These are phyloP conservation scores for Thalassiosira oceanica DNA, from an alignment of 352 stramenopile species.

Conservation along the genomic window DNA sequence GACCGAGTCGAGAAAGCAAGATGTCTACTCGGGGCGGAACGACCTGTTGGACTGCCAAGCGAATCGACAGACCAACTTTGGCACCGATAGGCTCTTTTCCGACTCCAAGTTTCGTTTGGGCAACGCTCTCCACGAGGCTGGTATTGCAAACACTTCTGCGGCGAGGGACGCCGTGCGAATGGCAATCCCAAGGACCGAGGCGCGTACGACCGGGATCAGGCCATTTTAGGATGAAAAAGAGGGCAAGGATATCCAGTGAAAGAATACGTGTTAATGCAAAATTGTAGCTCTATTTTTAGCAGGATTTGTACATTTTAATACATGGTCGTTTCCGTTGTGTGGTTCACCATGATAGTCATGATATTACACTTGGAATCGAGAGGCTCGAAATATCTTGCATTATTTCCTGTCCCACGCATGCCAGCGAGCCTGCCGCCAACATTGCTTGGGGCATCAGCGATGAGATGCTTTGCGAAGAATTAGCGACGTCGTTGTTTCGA, in stretches of 20 bases:
- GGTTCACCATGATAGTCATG: too few species aligned
- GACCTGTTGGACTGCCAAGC: conserved; percentile 46
- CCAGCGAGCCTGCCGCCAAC: conserved; percentile 24
- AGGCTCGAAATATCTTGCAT: conserved; percentile 22
- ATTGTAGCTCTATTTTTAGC: too few species aligned
- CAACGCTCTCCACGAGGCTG: conserved; percentile 43
- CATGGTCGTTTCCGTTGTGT: too few species aligned
- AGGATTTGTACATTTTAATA: too few species aligned
- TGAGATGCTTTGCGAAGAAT: conserved; percentile 1
- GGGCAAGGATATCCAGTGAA: neutral
- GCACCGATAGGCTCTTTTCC: conserved; percentile 44
- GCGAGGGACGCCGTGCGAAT: conserved; percentile 36
- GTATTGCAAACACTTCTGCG: conserved; percentile 28
- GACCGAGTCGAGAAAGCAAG: conserved; percentile 48
- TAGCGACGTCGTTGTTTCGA: neutral
- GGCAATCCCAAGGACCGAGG: conserved; percentile 29
- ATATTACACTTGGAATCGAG: too few species aligned
- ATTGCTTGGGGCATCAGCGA: conserved; percentile 14
- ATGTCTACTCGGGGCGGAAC: conserved; percentile 31
- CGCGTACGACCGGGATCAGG: conserved; percentile 49
- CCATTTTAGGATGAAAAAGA: conserved; percentile 24
- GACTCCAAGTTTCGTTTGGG: conserved; percentile 44
- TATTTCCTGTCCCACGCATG: conserved; percentile 31
- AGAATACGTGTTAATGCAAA: neutral
- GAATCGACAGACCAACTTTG: conserved; percentile 34